A percentile compares a stretch with the other conserved stretches of the same genome.
Evolutionary conservation across 805 yeast genomes (phyloP).

Genomic region (Ogataea wickerhamii): DNA sequence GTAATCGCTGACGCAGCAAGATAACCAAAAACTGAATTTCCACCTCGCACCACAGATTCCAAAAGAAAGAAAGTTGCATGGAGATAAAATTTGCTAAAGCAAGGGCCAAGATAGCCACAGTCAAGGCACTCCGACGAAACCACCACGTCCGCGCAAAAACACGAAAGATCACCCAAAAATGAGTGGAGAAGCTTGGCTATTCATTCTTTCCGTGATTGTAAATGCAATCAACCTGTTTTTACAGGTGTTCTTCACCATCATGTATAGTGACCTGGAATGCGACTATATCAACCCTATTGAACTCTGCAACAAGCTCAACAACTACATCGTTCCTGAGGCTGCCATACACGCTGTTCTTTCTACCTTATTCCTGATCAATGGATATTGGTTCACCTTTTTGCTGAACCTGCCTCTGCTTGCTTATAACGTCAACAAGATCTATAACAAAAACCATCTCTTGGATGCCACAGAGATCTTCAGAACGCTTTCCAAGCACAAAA

Average conservation of each 20-base stretch:
- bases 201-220: conserved; percentile 72
- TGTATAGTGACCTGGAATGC: conserved; percentile 91
- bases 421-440: conserved; percentile 75
- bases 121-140: too few relatives aligned
- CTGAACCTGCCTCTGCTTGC: conserved; percentile 81
- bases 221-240: conserved; percentile 86
- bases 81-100: too few relatives aligned
- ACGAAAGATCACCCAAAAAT: too few relatives aligned
- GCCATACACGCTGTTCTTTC: conserved; percentile 72
- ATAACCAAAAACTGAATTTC: too few relatives aligned
- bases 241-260: conserved; percentile 92
- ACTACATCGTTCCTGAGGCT: conserved; percentile 88
- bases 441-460: conserved; percentile 75
- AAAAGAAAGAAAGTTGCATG: too few relatives aligned
- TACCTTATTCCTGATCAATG: conserved; percentile 69
- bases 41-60: too few relatives aligned
- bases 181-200: conserved; percentile 45
- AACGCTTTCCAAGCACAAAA: conserved; percentile 88
- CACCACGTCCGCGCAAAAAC: too few relatives aligned
- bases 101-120: too few relatives aligned
- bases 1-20: too few relatives aligned
- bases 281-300: conserved; percentile 98
- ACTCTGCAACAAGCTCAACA: conserved; percentile 87
- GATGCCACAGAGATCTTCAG: conserved; percentile 98
- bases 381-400: conserved; percentile 88